Base-by-base conservation (phyloP, 2,329 filamentous ascomycete species). In the Penicillium janthinellum region DNA sequence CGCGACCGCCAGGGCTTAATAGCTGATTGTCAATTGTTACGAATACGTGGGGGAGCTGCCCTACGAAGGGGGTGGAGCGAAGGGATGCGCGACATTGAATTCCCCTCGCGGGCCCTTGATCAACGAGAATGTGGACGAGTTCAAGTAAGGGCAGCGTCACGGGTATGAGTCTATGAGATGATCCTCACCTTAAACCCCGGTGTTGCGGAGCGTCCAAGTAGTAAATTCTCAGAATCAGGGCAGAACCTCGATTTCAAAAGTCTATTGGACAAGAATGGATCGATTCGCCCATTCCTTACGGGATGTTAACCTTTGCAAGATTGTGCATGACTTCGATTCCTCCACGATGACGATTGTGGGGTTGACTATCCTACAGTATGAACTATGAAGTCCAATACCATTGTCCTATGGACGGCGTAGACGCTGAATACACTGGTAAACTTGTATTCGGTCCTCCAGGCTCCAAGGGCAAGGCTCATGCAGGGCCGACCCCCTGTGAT, bases 1-100 rank as follows among this genome's bases (percentile, higher is more conserved):
- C 34, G 49, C 34, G 34, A 39, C 34, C 25, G 12, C 6, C 28
- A 35, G 47, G 47, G 37, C 34, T 52, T 39, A 52, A 52, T 39
- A 38, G 35, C 49, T 52, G 25, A 52, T n/a, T n/a, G 7, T 6
- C 5, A 10, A 50, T 20, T 50, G 48, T 50, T 50, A 49, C 47
- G 39, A 15, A 28, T 28, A 28, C 28, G 17, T 25, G 22, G 12
- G 31, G 22, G 17, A 17, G n/a, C n/a, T 28, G 35, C 10, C 57
- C 54, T 63, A 57, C 59, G 44, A 67, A 59, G 60, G 64, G 64
- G 61, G 38, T 28, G 49, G 49, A 59, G 56, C 56, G 38, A 68
- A 69, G 67, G 67, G 67, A 69, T 69, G 58, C 66, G 64, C 66
- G 66, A 68, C 64, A 68, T 68, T 64, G 64, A 61, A 59, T 48